Evolutionary conservation across 495 filamentous ascomycete species (phyloP).

Genomic region (Parathielavia hyrcaniae): DNA sequence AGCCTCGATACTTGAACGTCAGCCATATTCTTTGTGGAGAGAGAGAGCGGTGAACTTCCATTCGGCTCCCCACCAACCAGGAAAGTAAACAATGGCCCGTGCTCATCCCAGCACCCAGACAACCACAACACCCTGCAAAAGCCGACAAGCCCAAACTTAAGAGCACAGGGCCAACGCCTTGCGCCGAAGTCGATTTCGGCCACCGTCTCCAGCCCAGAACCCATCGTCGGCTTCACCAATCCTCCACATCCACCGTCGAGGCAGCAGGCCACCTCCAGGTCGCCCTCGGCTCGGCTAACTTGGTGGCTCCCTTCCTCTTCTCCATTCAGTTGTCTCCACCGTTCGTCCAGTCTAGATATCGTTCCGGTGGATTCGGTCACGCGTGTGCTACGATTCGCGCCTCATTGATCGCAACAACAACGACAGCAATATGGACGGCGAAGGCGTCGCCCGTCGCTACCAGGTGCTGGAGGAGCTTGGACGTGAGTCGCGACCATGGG

Average conservation of each 20-base stretch:
- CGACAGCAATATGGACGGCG: slow-evolving; percentile 46
- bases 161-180: slow-evolving; percentile 11
- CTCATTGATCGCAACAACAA: slow-evolving; percentile 9
- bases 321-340: slow-evolving; percentile 4
- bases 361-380: neutral
- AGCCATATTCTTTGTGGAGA: no score
- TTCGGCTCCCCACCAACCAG: slow-evolving; percentile 11
- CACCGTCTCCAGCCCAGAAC: slow-evolving; percentile 1
- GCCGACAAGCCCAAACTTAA: slow-evolving; percentile 6
- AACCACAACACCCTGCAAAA: slow-evolving; percentile 20
- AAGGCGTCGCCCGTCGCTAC: slow-evolving; percentile 71
- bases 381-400: neutral
- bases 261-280: neutral
- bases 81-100: slow-evolving; percentile 36
- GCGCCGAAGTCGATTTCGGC: neutral
- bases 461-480: slow-evolving; percentile 89
- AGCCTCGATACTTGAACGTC: neutral
- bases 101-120: slow-evolving; percentile 27
- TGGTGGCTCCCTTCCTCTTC: neutral
- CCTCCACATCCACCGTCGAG: neutral
- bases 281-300: neutral
- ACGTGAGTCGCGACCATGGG: slow-evolving; percentile 52
- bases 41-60: neutral
- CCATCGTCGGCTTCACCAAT: slow-evolving; percentile 8
- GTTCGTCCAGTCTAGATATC: neutral